phyloP scores from a whole-genome alignment of 176 grass and related monocot genomes.

The Juncus inflexus region DNA sequence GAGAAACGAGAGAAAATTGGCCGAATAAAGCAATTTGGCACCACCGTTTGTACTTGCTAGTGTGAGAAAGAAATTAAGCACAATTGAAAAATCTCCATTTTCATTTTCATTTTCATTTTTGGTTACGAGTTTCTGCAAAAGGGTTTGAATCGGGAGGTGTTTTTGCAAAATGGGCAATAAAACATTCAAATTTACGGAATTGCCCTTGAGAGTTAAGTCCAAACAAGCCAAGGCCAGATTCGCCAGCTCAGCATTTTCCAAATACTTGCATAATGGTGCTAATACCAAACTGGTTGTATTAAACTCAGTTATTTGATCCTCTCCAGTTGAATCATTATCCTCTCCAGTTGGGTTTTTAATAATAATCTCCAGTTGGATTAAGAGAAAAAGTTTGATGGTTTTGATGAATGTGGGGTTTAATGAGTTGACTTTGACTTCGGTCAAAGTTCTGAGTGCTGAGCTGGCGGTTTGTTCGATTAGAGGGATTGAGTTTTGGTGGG shows the following conservation, averaged over 20 bases:
- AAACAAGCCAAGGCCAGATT: slow-evolving; percentile 63
- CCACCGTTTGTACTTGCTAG: slow-evolving; percentile 77
- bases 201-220: slow-evolving; percentile 73
- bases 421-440: slow-evolving; percentile 52
- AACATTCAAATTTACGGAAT: slow-evolving; percentile 42
- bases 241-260: slow-evolving; percentile 53
- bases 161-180: slow-evolving; percentile 68
- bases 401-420: slow-evolving; percentile 40
- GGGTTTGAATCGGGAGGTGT: slow-evolving; percentile 57
- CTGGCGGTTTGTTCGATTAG: slow-evolving; percentile 54
- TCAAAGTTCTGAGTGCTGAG: slow-evolving; percentile 44
- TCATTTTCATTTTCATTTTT: not conserved
- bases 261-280: slow-evolving; percentile 76
- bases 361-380: slow-evolving; percentile 50
- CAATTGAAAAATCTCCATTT: slow-evolving; percentile 32
- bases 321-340: slow-evolving; percentile 18
- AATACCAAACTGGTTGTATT: slow-evolving; percentile 51
- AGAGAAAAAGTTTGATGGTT: slow-evolving; percentile 62
- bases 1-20: slow-evolving; percentile 68
- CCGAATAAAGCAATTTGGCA: slow-evolving; percentile 69
- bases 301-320: slow-evolving; percentile 50
- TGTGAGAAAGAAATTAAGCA: slow-evolving; percentile 77
- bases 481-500: slow-evolving; percentile 30
- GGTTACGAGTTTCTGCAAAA: slow-evolving; percentile 59
- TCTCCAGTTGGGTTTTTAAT: slow-evolving; percentile 37